A percentile compares a stretch with the other conserved stretches of the same genome.
Evolutionary conservation across 1,284 basidiomycete genomes (phyloP).

Genomic region (Sutorius eximius): DNA sequence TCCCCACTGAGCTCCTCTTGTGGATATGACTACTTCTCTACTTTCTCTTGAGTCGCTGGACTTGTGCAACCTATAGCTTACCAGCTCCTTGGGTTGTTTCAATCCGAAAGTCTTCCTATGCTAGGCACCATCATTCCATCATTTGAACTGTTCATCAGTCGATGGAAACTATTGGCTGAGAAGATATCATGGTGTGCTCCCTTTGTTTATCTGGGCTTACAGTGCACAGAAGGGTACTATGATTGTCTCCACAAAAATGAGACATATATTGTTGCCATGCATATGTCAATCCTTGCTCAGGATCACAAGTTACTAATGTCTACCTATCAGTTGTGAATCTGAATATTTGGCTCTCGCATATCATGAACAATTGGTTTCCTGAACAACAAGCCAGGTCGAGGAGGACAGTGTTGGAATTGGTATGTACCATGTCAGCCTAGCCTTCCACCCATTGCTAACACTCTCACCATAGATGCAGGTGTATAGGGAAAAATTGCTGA

Average conservation of each 20-base stretch:
- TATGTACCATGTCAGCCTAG: background rate
- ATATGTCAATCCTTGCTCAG: background rate
- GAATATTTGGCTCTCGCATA: background rate
- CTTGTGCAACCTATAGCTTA: too few relatives aligned
- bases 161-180: background rate
- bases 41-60: too few relatives aligned
- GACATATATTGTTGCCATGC: background rate
- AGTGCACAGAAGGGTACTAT: background rate
- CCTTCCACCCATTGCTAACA: background rate
- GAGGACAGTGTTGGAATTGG: background rate
- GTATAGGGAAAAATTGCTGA: background rate
- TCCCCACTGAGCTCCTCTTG: too few relatives aligned
- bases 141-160: background rate
- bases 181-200: background rate
- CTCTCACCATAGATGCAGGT: background rate
- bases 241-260: background rate
- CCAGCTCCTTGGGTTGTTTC: too few relatives aligned
- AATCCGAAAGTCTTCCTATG: background rate
- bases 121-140: background rate
- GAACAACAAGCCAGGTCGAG: background rate
- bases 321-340: background rate
- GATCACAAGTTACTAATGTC: background rate
- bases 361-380: background rate
- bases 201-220: background rate
- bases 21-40: too few relatives aligned